A percentile compares a stretch with the other conserved stretches of the same genome.
Conservation (phyloP, 1,284 basidiomycete species). For the Ceratobasidium sp. region DNA sequence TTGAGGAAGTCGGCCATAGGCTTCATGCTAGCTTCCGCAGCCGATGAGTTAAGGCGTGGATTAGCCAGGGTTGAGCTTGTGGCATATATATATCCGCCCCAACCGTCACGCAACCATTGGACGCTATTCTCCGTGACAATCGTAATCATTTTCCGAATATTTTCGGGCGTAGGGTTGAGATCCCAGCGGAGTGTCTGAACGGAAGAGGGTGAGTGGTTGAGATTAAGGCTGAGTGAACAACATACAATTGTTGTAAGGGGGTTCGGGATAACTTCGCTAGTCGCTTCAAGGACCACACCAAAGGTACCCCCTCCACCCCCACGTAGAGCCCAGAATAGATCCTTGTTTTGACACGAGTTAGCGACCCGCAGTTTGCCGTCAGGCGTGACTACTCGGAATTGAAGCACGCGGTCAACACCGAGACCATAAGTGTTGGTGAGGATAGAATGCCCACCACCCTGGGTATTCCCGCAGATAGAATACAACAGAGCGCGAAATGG, state of each 20-base stretch:
- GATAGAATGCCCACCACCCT: constrained; percentile 56
- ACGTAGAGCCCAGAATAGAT: constrained; percentile 46
- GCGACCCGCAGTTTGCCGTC: constrained; percentile 16
- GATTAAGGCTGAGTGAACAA: background rate
- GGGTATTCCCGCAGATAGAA: constrained; percentile 44
- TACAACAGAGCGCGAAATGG: constrained; percentile 5
- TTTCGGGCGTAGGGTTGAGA: background rate
- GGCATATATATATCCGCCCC: constrained; percentile 31
- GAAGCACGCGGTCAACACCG: constrained; percentile 39
- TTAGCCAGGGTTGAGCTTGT: constrained; percentile 25
- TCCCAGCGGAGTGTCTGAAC: constrained; percentile 11
- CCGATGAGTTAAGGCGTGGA: constrained; percentile 8
- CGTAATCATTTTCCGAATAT: background rate
- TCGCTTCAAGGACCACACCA: constrained; percentile 43
- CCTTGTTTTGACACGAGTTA: constrained; percentile 54
- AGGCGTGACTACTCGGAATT: constrained; percentile 43
- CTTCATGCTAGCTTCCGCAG: constrained; percentile 11
- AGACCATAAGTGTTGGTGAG: constrained; percentile 43
- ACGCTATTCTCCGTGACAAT: background rate
- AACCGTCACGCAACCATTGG: constrained; percentile 24
- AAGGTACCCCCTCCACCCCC: constrained; percentile 47
- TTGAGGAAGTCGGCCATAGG: constrained; percentile 36
- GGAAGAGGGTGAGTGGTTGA: no score
- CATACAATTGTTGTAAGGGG: constrained; percentile 2
- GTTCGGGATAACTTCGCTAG: constrained; percentile 24